phyloP scores from a whole-genome alignment of 1,284 basidiomycete genomes.

The Moniliella sp. region DNA sequence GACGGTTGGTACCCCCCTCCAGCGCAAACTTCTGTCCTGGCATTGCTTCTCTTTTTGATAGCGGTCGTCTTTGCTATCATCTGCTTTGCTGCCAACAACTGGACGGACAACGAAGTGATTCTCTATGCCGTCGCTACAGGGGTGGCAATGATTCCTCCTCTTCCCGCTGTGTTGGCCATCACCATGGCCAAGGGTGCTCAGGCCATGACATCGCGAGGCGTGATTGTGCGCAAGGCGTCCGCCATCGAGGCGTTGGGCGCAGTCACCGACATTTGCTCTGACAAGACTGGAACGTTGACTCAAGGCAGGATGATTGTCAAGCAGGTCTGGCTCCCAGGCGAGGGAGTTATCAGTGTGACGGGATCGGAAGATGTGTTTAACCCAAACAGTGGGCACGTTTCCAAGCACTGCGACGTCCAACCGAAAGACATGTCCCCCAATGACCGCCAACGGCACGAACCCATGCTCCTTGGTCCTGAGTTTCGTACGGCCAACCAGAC shows the following conservation, averaged over 20 bases:
- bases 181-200: conserved; percentile 40
- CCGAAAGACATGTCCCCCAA: neutral
- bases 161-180: conserved; percentile 31
- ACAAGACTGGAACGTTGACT: conserved; percentile 32
- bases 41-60: conserved; percentile 25
- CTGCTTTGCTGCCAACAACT: conserved; percentile 34
- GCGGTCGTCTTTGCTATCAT: conserved; percentile 34
- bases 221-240: conserved; percentile 39
- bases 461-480: conserved; percentile 15
- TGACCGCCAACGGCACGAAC: conserved; percentile 5
- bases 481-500: conserved; percentile 9
- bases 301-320: conserved; percentile 31
- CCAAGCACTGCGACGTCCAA: conserved; percentile 39
- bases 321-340: conserved; percentile 26
- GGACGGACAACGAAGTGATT: conserved; percentile 27
- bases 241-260: conserved; percentile 30
- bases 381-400: conserved; percentile 36
- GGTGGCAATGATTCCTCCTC: conserved; percentile 41
- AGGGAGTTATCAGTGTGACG: conserved; percentile 20
- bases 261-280: conserved; percentile 31
- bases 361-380: conserved; percentile 30
- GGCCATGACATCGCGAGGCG: conserved; percentile 40
- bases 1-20: conserved; percentile 34
- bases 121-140: conserved; percentile 36
- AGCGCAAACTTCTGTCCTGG: conserved; percentile 33